Evolutionary conservation across 176 grass and related monocot species (phyloP).

Genomic region (bread wheat (Triticum aestivum)): IWGSC_CS_RefSeq_v2.1 NC_057808.1:476192733-476193232

Average conservation of each 20-base stretch:
- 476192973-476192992: no score
- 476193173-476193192: not conserved
- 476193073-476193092: no score
- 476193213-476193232: not conserved
- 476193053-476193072: no score
- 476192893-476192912: no score
- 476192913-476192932: no score
- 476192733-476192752: no score
- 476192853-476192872: not conserved
- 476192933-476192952: no score
- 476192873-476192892: conserved; percentile 1
- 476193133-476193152: not conserved
- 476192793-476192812: not conserved
- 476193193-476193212: not conserved
- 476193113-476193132: not conserved
- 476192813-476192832: conserved; percentile 1
- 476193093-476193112: not conserved
- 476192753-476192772: no score
- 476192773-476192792: not conserved
- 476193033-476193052: no score
- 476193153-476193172: not conserved
- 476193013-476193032: no score
- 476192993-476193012: no score
- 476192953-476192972: no score
- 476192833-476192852: not conserved